A percentile compares a stretch with the other conserved stretches of the same genome.
These are phyloP conservation scores for Dactylis glomerata DNA, from an alignment of 176 grass and related monocot genomes.

Conservation along the genomic window DNA sequence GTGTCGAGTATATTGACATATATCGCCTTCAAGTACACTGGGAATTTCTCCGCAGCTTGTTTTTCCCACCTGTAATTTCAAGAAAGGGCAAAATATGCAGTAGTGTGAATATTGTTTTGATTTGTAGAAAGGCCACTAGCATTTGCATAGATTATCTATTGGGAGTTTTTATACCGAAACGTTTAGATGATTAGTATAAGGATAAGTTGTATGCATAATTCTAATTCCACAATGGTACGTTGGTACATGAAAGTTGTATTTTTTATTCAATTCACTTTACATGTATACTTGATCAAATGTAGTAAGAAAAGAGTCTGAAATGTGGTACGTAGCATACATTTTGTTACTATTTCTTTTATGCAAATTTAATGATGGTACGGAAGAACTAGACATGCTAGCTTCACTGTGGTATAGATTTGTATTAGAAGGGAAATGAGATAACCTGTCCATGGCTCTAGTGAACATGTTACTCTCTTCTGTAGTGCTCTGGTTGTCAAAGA, in stretches of 20 bases:
- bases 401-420: background rate
- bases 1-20: conserved; percentile 18
- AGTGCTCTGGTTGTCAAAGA: conserved; percentile 45
- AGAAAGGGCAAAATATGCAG: background rate
- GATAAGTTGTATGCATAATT: too few relatives aligned
- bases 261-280: background rate
- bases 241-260: too few relatives aligned
- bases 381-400: background rate
- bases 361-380: background rate
- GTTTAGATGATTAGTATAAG: background rate
- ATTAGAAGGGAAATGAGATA: background rate
- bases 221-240: too few relatives aligned
- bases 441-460: conserved; percentile 46
- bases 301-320: background rate
- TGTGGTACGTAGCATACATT: background rate
- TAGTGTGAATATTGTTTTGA: background rate
- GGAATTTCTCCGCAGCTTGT: background rate
- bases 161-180: background rate
- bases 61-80: background rate
- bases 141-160: too few relatives aligned
- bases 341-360: background rate
- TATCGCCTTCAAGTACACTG: background rate
- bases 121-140: too few relatives aligned
- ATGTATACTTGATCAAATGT: background rate
- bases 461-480: conserved; percentile 39